phyloP scores from a whole-genome alignment of 371 early-diverging fungal genomes.

The Catenaria anguillulae region DNA sequence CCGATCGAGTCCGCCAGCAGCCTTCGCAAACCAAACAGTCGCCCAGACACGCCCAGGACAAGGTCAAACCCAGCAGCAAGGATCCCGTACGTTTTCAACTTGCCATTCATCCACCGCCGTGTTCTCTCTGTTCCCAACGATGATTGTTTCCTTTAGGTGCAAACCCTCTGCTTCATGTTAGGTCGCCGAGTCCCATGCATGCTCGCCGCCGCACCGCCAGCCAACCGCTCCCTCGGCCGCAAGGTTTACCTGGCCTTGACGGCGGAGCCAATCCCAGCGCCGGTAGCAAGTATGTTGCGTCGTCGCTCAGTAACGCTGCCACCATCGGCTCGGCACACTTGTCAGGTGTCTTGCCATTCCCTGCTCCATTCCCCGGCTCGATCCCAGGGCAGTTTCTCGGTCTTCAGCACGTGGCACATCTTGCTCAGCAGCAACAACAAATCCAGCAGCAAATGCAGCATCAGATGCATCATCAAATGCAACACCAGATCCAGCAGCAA shows the following conservation, averaged over 20 bases:
- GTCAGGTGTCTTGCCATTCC: no score
- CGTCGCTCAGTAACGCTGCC: neutral
- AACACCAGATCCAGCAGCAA: neutral
- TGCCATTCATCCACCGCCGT: no score
- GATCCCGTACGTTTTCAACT: neutral
- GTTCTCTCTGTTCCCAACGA: neutral
- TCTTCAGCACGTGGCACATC: neutral
- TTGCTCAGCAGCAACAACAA: no score
- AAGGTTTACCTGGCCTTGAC: no score
- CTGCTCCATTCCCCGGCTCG: no score
- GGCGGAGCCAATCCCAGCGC: no score
- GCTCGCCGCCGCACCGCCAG: neutral
- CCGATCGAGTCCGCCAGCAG: neutral
- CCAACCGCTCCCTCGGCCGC: neutral
- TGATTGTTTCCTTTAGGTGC: neutral
- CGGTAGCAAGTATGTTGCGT: no score
- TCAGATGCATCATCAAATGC: neutral
- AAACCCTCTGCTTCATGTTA: neutral
- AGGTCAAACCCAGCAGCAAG: neutral
- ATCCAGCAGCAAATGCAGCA: neutral
- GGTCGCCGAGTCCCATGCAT: neutral
- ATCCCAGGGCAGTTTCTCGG: neutral
- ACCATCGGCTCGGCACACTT: no score
- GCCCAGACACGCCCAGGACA: neutral
- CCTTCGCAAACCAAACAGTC: neutral